Percentiles rank a stretch among this genome's conserved stretches.
phyloP scores from a whole-genome alignment of 768 basidiomycete genomes.

The Pleurotus ostreatus region DNA sequence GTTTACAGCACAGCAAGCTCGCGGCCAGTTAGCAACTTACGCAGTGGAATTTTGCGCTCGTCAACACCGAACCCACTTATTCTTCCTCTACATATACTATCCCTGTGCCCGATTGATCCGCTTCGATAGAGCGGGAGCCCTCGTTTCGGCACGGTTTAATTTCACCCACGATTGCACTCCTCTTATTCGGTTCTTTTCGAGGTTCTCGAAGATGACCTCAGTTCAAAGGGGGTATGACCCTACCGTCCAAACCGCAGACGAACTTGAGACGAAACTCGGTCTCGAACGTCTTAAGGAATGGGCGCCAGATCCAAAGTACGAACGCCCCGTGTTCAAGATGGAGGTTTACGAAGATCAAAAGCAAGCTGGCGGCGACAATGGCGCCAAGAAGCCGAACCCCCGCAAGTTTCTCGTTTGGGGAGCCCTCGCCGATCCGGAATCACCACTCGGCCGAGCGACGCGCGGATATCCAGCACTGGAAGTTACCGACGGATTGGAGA shows the following conservation, averaged over 20 bases:
- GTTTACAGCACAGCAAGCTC: neutral
- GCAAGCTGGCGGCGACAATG: too few species aligned
- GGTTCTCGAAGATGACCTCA: slow-evolving; percentile 9
- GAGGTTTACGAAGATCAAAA: neutral
- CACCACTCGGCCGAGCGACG: slow-evolving; percentile 6
- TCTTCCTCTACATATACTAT: slow-evolving; percentile 24
- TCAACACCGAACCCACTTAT: slow-evolving; percentile 27
- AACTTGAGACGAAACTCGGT: neutral
- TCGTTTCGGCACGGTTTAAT: slow-evolving; percentile 21
- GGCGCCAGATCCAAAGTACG: neutral
- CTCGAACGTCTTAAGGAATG: neutral
- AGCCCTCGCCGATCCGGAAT: neutral
- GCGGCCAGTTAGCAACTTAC: slow-evolving; percentile 22
- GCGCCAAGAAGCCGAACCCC: neutral
- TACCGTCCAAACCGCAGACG: neutral
- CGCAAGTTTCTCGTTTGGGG: slow-evolving; percentile 8
- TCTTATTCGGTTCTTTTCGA: slow-evolving; percentile 22
- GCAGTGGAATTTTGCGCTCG: slow-evolving; percentile 14
- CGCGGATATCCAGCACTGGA: slow-evolving; percentile 1
- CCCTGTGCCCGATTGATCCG: slow-evolving; percentile 23
- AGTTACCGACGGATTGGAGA: neutral
- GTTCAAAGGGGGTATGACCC: neutral
- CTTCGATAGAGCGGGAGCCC: slow-evolving; percentile 29
- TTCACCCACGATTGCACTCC: slow-evolving; percentile 13
- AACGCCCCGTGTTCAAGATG: neutral